These are phyloP conservation scores for Protomyces lactucae-debilis DNA, from an alignment of 1,139 yeast genomes.

Conservation along the genomic window DNA sequence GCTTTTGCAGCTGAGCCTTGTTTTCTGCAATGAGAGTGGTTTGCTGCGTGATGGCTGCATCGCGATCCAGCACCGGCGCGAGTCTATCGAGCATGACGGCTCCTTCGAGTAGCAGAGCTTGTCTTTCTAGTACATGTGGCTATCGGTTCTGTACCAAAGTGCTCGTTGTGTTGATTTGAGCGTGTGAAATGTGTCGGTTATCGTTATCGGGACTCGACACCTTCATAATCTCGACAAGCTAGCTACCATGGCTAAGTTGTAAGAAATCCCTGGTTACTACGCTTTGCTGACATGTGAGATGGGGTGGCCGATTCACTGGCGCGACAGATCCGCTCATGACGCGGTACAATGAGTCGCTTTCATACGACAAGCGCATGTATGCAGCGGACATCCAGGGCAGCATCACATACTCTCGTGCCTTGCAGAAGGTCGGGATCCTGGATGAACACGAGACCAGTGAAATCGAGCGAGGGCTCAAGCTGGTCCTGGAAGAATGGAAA, in stretches of 20 bases:
- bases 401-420: conserved; percentile 82
- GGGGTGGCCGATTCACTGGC: conserved; percentile 97
- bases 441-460: conserved; percentile 64
- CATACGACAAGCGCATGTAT: conserved; percentile 92
- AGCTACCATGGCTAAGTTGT: neutral
- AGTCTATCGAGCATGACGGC: neutral
- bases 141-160: neutral
- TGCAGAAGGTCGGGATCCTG: conserved; percentile 69
- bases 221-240: too few relatives aligned
- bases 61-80: neutral
- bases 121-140: neutral
- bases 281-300: conserved; percentile 46
- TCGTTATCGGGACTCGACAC: neutral
- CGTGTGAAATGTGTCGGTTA: neutral
- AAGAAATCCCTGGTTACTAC: neutral
- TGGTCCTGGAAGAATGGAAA: conserved; percentile 76
- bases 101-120: too few relatives aligned
- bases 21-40: neutral
- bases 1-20: neutral
- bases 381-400: conserved; percentile 92
- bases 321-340: conserved; percentile 97
- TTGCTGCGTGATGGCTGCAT: neutral
- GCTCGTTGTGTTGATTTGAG: neutral
- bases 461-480: conserved; percentile 74
- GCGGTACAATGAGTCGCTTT: conserved; percentile 89